Evolutionary conservation across 164 flowering plant species (phyloP), one percentile per base, ranked within the genome.

Genomic region (Aristolochia fimbriata): DNA sequence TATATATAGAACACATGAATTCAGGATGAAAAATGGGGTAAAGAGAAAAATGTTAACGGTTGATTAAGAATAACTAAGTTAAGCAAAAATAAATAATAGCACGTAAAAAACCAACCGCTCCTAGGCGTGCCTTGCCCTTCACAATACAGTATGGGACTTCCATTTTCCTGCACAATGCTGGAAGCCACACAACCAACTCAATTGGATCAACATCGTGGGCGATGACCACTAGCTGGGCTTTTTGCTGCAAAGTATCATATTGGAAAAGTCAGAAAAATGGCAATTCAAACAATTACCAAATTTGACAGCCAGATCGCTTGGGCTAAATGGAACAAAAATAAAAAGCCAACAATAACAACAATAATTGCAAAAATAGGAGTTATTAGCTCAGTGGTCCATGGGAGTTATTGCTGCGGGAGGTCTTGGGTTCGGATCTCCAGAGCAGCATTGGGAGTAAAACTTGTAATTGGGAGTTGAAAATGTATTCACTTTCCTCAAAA

Each of bases 171-270:
- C 96, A 88, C 65, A 88, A 55, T 0, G 94, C 89, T 30, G 96
- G 96, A 13, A 88, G 78, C 96, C 91, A 86, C 0, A 88, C 92
- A 59, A 88, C 92, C 58, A 88, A 65, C 77, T 88, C 96, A 48
- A 87, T 80, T 2, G 95, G 91, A 63, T 87, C 95, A 8, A 86
- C 93, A 68, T 86, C 93, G 71, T 82, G 93, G 13, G 93, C 94
- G 68, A 86, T 86, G 33, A 84, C 80, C 30, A 88, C 89, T 72
- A 88, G 65, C 49, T 88, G 96, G 8, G 96, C 96, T 68, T 88
- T 87, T 70, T 84, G 81, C 90, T 86, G 81, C 62, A 37, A 37
- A 37, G 9, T 0, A 10, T 3, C 4, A 37, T 10, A 7, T 37
- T 37, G 12, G 8, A 37, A 10, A 7, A 73, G 15, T 22, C 2